Percentiles rank a stretch among this genome's conserved stretches.
Conservation (phyloP, 257 asterid genomes). For the Verbena officinalis region DNA sequence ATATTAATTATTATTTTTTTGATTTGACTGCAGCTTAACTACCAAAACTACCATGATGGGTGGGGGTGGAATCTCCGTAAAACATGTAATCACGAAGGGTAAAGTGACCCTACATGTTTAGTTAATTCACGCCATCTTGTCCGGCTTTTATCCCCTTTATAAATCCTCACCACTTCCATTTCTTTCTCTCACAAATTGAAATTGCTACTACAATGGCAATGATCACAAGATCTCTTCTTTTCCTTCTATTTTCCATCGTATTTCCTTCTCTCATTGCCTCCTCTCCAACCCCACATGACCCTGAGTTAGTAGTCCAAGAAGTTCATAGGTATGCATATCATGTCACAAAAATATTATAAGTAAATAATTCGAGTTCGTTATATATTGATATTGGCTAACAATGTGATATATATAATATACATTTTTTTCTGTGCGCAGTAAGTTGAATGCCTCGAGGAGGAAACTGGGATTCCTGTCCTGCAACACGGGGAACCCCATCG, state of each 20-base stretch:
- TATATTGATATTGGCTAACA: not conserved
- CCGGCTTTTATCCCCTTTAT: conserved; percentile 46
- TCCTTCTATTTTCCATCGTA: conserved; percentile 33
- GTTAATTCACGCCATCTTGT: conserved; percentile 65
- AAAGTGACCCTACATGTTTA: conserved; percentile 54
- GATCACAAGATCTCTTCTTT: conserved; percentile 30
- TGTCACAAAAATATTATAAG: not conserved
- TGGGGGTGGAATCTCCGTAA: conserved; percentile 53
- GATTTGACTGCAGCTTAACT: conserved; percentile 50
- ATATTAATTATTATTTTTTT: too few species aligned
- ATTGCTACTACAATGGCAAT: conserved; percentile 42
- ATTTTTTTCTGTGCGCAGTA: conserved; percentile 42
- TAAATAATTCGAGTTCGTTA: not conserved
- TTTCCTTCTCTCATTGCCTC: conserved; percentile 53
- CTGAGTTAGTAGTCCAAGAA: conserved; percentile 62
- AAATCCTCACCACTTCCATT: conserved; percentile 23
- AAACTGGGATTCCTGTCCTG: conserved; percentile 64
- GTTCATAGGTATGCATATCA: conserved; percentile 55
- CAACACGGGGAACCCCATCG: conserved; percentile 81
- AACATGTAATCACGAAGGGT: conserved; percentile 58
- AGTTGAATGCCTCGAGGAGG: conserved; percentile 68
- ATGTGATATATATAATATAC: conserved; percentile 17
- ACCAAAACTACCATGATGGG: conserved; percentile 47
- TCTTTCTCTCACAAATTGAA: not conserved
- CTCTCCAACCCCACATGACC: conserved; percentile 42